These are phyloP conservation scores for Russula olivacea DNA, from an alignment of 768 basidiomycete genomes.

Conservation along the genomic window DNA sequence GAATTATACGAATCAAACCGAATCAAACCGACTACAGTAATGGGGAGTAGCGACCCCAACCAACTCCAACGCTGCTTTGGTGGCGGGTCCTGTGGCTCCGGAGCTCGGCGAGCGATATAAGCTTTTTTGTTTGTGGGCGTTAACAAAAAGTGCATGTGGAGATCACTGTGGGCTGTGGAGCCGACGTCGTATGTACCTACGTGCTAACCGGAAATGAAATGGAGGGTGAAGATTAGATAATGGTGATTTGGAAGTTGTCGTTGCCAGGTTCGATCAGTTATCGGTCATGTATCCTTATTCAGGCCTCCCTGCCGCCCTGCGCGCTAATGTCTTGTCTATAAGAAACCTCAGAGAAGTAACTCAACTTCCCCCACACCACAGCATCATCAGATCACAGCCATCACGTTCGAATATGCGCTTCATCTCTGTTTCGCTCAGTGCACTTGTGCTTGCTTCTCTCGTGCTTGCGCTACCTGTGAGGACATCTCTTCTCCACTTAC, in stretches of 20 bases:
- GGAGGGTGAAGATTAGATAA: neutral
- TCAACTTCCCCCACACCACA: neutral
- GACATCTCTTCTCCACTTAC: too few species aligned
- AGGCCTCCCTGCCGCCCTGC: neutral
- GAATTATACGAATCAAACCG: neutral
- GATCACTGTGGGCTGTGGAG: neutral
- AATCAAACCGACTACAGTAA: neutral
- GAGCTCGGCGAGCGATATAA: neutral
- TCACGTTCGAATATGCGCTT: conserved; percentile 11
- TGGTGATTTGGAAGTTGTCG: neutral
- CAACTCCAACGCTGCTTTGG: neutral
- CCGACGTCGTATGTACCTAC: neutral
- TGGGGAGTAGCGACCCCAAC: neutral
- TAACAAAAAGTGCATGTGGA: neutral
- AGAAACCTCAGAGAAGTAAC: neutral
- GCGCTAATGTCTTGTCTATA: conserved; percentile 5
- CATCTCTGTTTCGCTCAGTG: neutral
- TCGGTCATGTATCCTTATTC: neutral
- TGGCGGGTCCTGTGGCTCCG: neutral
- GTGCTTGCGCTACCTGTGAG: conserved; percentile 11
- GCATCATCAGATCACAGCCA: neutral
- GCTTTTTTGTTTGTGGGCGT: neutral
- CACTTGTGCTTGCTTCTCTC: conserved; percentile 5
- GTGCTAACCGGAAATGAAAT: conserved; percentile 12
- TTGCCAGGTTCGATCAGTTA: neutral